These are phyloP conservation scores for Cutaneotrichosporon sp. DNA, from an alignment of 1,284 basidiomycete genomes.

Conservation along the genomic window DNA sequence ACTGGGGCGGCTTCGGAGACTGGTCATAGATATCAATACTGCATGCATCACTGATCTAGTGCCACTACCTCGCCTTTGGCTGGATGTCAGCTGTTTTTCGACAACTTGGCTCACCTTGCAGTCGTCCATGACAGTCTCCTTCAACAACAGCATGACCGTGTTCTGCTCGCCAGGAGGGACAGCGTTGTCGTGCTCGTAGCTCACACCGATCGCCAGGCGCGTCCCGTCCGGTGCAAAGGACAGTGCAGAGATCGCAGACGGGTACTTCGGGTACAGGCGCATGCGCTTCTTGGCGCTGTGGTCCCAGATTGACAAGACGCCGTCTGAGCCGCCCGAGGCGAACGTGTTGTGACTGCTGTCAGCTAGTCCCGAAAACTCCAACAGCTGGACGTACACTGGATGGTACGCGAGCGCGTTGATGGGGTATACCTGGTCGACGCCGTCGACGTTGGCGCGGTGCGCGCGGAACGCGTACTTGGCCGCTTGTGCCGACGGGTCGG, in stretches of 20 bases:
- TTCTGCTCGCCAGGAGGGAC: conserved; percentile 47
- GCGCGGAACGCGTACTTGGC: conserved; percentile 99
- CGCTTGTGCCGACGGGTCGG: conserved; percentile 69
- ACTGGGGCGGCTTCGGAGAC: conserved; percentile 34
- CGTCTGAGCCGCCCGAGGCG: conserved; percentile 88
- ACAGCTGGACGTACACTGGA: conserved; percentile 63
- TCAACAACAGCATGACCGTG: conserved; percentile 47
- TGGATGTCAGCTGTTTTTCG: conserved; percentile 7
- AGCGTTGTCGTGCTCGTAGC: conserved; percentile 85
- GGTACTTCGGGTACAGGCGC: conserved; percentile 79
- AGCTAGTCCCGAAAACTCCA: background rate
- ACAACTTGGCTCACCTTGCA: conserved; percentile 38
- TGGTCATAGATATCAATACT: conserved; percentile 25
- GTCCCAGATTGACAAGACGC: conserved; percentile 92
- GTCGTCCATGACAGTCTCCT: conserved; percentile 54
- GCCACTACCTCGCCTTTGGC: conserved; percentile 17
- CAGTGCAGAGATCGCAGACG: conserved; percentile 67
- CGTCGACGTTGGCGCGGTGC: conserved; percentile 83
- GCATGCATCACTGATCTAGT: conserved; percentile 15
- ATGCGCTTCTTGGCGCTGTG: conserved; percentile 94
- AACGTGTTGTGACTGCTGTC: conserved; percentile 80
- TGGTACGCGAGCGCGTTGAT: conserved; percentile 95
- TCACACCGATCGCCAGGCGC: conserved; percentile 74
- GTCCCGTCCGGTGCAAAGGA: conserved; percentile 81
- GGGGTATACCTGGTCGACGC: conserved; percentile 97